Base-by-base conservation (phyloP, 2,329 filamentous ascomycete genomes). In the Aspergillus oerlinghausenensis region DNA sequence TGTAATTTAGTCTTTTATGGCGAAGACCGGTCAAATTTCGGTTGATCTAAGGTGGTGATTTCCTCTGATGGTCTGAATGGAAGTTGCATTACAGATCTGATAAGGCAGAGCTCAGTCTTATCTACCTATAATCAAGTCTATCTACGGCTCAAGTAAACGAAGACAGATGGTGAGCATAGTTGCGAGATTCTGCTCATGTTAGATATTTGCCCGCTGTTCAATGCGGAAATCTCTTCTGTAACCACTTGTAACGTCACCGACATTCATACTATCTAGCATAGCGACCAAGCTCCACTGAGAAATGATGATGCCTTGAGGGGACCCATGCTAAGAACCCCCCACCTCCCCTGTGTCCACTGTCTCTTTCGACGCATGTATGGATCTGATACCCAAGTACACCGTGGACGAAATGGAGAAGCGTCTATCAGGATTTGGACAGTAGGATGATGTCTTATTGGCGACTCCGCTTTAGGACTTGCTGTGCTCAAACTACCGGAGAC, bases 281-380 rank as follows among this genome's bases (percentile, higher is more conserved):
- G 21, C 28, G 45, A 9, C 32, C 45, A 52, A 50, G 47, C 58
- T 55, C 53, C 52, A 57, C 50, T 42, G 23, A 19, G 40, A 60
- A 55, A 60, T 29, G 50, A 42, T 51, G 58, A 55, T 58, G 58
- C 55, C 55, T 60, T 57, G 56, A 50, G 52, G 32, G 52, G 55
- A 52, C 40, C 51, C 45, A 28, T 45, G 50, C 47, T 23, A 29
- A 51, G 8, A 28, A 11, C 35, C 43, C 32, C 49, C 32, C 23
- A 23, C 21, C 21, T 23, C 3, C 21, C 21, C 21, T 23, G 21
- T 17, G 28, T 26, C 32, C 26, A 11, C n/a, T 32, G 25, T 50
- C 17, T 14, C 10, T 23, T 6, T 47, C 11, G 21, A 25, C 21
- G 19, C 10, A 11, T 9, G 21, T 26, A 23, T 17, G 10, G 14